These are phyloP conservation scores for Pseudogymnoascus sp. DNA, from an alignment of 2,329 filamentous ascomycete genomes.

Conservation along the genomic window DNA sequence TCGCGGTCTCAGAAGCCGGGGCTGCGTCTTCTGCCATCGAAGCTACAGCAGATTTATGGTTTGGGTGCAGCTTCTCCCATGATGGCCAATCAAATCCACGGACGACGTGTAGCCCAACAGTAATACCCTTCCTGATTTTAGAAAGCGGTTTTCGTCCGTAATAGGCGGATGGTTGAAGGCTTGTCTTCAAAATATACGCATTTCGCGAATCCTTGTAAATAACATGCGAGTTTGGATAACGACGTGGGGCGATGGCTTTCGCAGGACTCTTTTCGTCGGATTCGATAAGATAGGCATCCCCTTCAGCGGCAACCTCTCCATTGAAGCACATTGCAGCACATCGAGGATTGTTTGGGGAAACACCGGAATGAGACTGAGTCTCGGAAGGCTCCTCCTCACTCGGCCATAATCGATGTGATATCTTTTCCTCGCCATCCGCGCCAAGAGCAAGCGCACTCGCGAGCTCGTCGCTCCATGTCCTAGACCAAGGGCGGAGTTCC, in stretches of 20 bases:
- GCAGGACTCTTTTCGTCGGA: slow-evolving; percentile 16
- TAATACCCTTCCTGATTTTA: slow-evolving; percentile 71
- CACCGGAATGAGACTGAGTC: slow-evolving; percentile 22
- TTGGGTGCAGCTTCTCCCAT: slow-evolving; percentile 66
- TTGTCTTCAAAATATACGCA: slow-evolving; percentile 83
- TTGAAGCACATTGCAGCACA: slow-evolving; percentile 55
- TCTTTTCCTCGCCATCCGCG: slow-evolving; percentile 83
- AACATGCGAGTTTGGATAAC: slow-evolving; percentile 71
- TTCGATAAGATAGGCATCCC: slow-evolving; percentile 33
- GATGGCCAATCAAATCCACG: slow-evolving; percentile 74
- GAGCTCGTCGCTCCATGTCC: slow-evolving; percentile 89
- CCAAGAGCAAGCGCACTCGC: slow-evolving; percentile 87
- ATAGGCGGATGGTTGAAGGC: slow-evolving; percentile 75
- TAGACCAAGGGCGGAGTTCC: slow-evolving; percentile 79
- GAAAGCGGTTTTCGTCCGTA: slow-evolving; percentile 75
- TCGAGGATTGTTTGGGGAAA: slow-evolving; percentile 44
- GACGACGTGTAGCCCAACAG: slow-evolving; percentile 80
- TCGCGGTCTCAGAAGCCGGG: slow-evolving; percentile 18
- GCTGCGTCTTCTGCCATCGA: slow-evolving; percentile 28
- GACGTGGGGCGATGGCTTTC: slow-evolving; percentile 32
- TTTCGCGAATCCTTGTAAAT: slow-evolving; percentile 73
- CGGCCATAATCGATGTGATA: slow-evolving; percentile 74
- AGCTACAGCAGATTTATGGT: slow-evolving; percentile 27
- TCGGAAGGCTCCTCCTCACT: slow-evolving; percentile 40
- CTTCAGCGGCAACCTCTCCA: slow-evolving; percentile 53